Evolutionary conservation across 768 basidiomycete genomes (phyloP).

Genomic region (Lentinula sp.): DNA sequence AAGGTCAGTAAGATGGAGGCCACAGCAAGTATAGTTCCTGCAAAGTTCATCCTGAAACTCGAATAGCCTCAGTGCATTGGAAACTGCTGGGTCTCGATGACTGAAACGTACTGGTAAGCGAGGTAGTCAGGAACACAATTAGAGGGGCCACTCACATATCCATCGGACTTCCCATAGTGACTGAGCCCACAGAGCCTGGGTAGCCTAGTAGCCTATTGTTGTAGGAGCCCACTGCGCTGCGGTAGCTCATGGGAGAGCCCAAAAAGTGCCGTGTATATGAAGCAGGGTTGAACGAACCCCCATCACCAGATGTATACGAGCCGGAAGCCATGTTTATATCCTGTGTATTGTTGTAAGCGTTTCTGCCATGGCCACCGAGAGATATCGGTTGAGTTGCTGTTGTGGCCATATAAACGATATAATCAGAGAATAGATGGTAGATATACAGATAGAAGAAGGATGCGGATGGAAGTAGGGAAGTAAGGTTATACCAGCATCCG

Average conservation of each 20-base stretch:
- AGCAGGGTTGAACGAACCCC: slow-evolving; percentile 54
- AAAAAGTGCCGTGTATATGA: slow-evolving; percentile 66
- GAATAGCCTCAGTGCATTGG: slow-evolving; percentile 62
- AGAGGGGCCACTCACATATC: slow-evolving; percentile 56
- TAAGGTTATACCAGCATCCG: not conserved
- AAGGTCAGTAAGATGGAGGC: slow-evolving; percentile 65
- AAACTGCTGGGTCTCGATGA: slow-evolving; percentile 52
- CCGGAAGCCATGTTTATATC: slow-evolving; percentile 35
- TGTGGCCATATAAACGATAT: not conserved
- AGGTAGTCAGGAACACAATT: not conserved
- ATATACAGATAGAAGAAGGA: slow-evolving; percentile 1
- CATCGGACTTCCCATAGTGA: slow-evolving; percentile 59
- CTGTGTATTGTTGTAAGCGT: slow-evolving; percentile 6
- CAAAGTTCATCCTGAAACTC: slow-evolving; percentile 78
- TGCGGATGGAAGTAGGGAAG: not conserved
- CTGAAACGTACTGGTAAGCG: slow-evolving; percentile 18
- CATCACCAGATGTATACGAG: slow-evolving; percentile 39
- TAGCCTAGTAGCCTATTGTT: not conserved
- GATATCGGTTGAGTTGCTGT: slow-evolving; percentile 36
- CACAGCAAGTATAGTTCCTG: slow-evolving; percentile 89
- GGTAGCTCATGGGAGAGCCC: slow-evolving; percentile 70
- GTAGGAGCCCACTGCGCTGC: slow-evolving; percentile 50
- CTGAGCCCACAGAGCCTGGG: slow-evolving; percentile 27
- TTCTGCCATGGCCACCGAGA: slow-evolving; percentile 18
- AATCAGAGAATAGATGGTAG: not conserved